A percentile compares a stretch with the other conserved stretches of the same genome.
Conservation (phyloP, 495 filamentous ascomycete species). For the Trichoderma erinaceum region DNA sequence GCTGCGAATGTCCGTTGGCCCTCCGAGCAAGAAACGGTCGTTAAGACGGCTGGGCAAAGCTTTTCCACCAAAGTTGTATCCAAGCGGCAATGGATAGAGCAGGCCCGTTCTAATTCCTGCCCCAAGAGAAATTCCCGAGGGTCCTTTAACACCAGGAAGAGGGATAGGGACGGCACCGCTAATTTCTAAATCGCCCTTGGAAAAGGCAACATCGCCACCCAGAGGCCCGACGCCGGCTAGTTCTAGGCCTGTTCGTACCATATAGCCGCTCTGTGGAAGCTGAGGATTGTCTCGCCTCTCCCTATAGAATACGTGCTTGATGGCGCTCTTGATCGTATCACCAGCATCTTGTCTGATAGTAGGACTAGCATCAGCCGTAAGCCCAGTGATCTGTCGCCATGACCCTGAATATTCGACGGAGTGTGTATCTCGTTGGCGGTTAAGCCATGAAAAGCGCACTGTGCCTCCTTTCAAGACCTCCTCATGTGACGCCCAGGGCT, state of each 20-base stretch:
- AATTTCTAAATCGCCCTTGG: conserved; percentile 77
- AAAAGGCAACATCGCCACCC: conserved; percentile 84
- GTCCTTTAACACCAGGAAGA: conserved; percentile 56
- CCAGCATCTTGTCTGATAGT: conserved; percentile 79
- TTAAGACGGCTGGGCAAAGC: conserved; percentile 69
- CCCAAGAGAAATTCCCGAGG: conserved; percentile 61
- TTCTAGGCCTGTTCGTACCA: conserved; percentile 69
- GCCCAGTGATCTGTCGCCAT: conserved; percentile 83
- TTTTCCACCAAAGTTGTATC: conserved; percentile 50
- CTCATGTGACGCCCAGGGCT: conserved; percentile 88
- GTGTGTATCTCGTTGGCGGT: conserved; percentile 55
- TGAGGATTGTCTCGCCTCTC: conserved; percentile 76
- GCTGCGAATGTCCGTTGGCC: conserved; percentile 88
- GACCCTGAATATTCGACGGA: conserved; percentile 70
- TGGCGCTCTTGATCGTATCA: conserved; percentile 80
- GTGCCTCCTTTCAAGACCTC: conserved; percentile 78
- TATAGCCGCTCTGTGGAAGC: conserved; percentile 73
- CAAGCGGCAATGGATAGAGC: conserved; percentile 48
- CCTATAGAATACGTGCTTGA: conserved; percentile 72
- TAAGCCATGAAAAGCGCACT: conserved; percentile 67
- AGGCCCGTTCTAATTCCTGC: conserved; percentile 49
- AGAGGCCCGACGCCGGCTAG: conserved; percentile 81
- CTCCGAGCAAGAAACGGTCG: conserved; percentile 91
- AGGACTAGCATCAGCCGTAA: conserved; percentile 66
- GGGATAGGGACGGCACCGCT: conserved; percentile 66